Evolutionary conservation across 1,284 basidiomycete genomes (phyloP).

Genomic region (Rhizoctonia solani): DNA sequence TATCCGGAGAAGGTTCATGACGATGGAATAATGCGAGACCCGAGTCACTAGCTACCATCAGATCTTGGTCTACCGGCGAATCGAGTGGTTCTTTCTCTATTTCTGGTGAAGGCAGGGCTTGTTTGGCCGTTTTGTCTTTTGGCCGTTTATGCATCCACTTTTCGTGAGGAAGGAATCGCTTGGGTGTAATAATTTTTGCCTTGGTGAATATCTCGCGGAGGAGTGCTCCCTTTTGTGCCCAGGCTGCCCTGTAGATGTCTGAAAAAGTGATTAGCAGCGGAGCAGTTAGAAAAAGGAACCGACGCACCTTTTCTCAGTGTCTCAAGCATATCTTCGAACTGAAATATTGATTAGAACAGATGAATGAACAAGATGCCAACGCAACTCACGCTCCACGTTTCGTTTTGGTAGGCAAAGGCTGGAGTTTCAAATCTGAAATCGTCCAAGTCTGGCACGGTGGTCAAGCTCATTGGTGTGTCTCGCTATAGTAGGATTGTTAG

Average conservation of each 20-base stretch:
- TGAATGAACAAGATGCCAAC: not conserved
- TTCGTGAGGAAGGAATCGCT: constrained; percentile 29
- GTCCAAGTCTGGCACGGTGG: constrained; percentile 49
- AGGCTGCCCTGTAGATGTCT: constrained; percentile 37
- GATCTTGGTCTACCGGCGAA: constrained; percentile 1
- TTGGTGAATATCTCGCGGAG: constrained; percentile 39
- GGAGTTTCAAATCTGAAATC: constrained; percentile 57
- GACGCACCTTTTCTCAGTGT: constrained; percentile 36
- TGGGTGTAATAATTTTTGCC: constrained; percentile 35
- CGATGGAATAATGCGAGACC: not conserved
- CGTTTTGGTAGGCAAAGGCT: constrained; percentile 77
- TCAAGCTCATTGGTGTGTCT: constrained; percentile 52
- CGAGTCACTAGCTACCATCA: constrained; percentile 11
- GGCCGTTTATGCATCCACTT: constrained; percentile 27
- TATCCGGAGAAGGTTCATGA: not conserved
- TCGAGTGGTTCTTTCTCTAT: constrained; percentile 8
- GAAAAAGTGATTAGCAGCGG: not conserved
- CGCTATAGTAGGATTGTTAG: constrained; percentile 42
- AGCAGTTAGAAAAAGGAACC: not conserved
- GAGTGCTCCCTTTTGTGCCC: constrained; percentile 40
- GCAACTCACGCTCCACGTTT: constrained; percentile 78
- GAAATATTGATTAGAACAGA: constrained; percentile 29
- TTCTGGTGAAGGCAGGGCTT: not conserved
- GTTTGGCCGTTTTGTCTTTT: constrained; percentile 8
- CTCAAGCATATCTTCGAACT: constrained; percentile 83